Conservation (phyloP, 2,329 filamentous ascomycete genomes). For the Ilyonectria mors-panacis region DNA sequence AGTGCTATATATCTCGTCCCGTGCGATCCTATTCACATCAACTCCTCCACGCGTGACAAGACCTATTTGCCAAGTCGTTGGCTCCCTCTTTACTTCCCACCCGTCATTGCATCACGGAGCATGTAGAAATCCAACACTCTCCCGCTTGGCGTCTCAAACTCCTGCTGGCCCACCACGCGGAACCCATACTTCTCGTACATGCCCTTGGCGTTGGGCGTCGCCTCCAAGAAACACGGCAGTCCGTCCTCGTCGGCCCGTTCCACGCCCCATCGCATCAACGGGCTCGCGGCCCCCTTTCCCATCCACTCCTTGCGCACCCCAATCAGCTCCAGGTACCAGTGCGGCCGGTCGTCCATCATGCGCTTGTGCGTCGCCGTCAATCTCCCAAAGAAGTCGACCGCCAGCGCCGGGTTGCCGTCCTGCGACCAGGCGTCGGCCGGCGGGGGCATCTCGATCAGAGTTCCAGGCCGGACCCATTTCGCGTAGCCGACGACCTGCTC, state of each 20-base stretch:
- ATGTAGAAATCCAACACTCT: constrained; percentile 55
- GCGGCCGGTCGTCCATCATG: constrained; percentile 59
- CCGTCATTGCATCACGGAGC: constrained; percentile 46
- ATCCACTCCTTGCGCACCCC: constrained; percentile 60
- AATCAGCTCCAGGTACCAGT: constrained; percentile 66
- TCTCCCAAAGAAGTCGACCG: constrained; percentile 57
- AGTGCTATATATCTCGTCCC: not conserved
- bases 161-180: constrained; percentile 53
- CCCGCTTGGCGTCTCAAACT: constrained; percentile 52
- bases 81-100: constrained; percentile 16
- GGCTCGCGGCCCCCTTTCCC: constrained; percentile 61
- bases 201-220: constrained; percentile 62
- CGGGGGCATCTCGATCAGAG: constrained; percentile 41
- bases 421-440: constrained; percentile 56
- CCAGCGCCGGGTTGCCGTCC: constrained; percentile 55
- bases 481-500: constrained; percentile 59
- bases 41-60: not conserved
- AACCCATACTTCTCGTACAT: constrained; percentile 67
- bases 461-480: constrained; percentile 61
- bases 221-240: constrained; percentile 64
- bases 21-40: not conserved
- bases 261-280: constrained; percentile 64
- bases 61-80: not conserved
- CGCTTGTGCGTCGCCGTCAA: constrained; percentile 53
- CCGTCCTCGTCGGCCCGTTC: constrained; percentile 60